Percentiles rank a stretch among this genome's conserved stretches.
These are phyloP conservation scores for Nematodospora valgi DNA, from an alignment of 805 yeast species.

Conservation along the genomic window DNA sequence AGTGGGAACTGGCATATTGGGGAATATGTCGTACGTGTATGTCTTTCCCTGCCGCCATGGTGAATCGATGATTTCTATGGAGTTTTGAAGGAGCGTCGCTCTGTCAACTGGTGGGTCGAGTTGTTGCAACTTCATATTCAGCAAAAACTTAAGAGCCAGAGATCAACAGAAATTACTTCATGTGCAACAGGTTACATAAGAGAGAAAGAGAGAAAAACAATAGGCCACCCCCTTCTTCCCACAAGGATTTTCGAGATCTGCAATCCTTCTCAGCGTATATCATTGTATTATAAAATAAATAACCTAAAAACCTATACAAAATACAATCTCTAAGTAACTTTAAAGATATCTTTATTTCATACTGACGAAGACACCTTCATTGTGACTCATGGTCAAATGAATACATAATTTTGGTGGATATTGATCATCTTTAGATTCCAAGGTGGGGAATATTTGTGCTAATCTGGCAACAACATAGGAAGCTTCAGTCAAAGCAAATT, in stretches of 20 bases:
- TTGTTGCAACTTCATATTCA: conserved; percentile 6
- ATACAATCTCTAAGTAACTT: too few species aligned
- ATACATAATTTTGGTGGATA: conserved; percentile 31
- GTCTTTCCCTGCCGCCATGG: background rate
- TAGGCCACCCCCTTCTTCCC: too few species aligned
- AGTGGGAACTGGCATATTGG: background rate
- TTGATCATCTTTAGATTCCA: conserved; percentile 16
- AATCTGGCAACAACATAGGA: conserved; percentile 41
- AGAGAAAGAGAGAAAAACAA: too few species aligned
- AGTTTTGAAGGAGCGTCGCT: conserved; percentile 1
- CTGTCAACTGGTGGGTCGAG: conserved; percentile 1
- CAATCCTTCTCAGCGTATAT: too few species aligned
- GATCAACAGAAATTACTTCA: too few species aligned
- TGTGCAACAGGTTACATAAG: too few species aligned
- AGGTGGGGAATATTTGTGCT: conserved; percentile 21
- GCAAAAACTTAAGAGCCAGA: too few species aligned
- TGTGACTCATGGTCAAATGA: conserved; percentile 26
- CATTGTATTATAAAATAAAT: too few species aligned
- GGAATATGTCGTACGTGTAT: background rate
- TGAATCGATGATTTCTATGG: conserved; percentile 1
- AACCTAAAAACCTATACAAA: too few species aligned
- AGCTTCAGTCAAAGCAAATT: conserved; percentile 53
- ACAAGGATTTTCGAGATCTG: too few species aligned
- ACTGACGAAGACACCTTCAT: conserved; percentile 18
- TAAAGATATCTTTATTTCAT: conserved; percentile 3